Evolutionary conservation across 2,329 filamentous ascomycete genomes (phyloP), one percentile per base, ranked within the genome.

Genomic region (Fusarium setosum): DNA sequence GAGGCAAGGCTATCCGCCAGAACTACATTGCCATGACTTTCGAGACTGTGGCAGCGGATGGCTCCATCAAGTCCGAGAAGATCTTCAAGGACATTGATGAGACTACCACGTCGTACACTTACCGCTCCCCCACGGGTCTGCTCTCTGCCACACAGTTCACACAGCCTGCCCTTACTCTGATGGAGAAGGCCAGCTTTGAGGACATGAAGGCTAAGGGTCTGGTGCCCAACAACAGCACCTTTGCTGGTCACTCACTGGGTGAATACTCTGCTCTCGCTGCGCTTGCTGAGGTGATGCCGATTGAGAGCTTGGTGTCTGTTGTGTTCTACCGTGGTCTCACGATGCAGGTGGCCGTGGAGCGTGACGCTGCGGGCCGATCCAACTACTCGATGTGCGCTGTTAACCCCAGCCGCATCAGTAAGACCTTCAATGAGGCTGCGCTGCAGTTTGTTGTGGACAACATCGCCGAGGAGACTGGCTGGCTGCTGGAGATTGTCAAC

Each of bases 11-110:
- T 50, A 99, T 99, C 72, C 93, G 96, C 65, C 92, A 97, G 76
- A 99, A 99, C 82, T 99, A 99, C 85, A 98, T 98, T 92, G 90
- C 95, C 61, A 99, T 99, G 96, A 98, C 95, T 45, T 99, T 98
- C 80, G 96, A 99, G 84, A 96, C 95, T n/a, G 94, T 99, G 52
- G 92, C 91, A 59, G 83, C 92, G 3, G 96, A 99, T 77, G 96
- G 96, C 23, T 88, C 88, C 32, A 94, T 97, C 83, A 98, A 97
- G 81, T 97, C 96, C 0, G 96, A 99, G 85, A 97, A 95, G 82
- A 99, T 99, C 76, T 99, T 99, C 88, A 98, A 99, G 84, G 94
- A 97, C 74, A 94, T 99, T 73, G 88, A 91, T 73, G 96, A 98
- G 81, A 90, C 86, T 76, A 98, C 95, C 3, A 92, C 92, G 6